Evolutionary conservation across 305 asterid genomes (phyloP), one percentile per base, ranked within the genome.

Genomic region (Fraxinus angustifolia): DNA sequence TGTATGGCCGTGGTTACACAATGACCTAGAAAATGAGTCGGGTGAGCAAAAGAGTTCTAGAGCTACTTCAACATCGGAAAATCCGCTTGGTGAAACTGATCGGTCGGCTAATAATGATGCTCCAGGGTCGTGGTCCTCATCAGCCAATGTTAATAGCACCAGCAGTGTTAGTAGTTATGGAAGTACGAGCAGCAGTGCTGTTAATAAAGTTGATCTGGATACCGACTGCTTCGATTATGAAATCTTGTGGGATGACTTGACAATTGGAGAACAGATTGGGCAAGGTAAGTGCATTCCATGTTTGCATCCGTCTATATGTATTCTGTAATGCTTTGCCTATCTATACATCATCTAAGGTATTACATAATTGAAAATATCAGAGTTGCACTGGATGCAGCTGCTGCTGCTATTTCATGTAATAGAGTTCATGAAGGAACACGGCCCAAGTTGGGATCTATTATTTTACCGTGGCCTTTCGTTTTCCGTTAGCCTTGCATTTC

Each of bases 151-250:
- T 60, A 94, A 94, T 87, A 95, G 97, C 88, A 79, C 94, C 36
- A 92, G 98, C 87, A 91, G 97, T 86, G 93, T 91, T 7, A 91
- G 97, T 85, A 95, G 97, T 85, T 86, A 90, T 14, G 94, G 95
- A 70, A 95, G 99, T 80, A 90, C 94, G 14, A 87, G 89, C 81
- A 92, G 95, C 82, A 82, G 91, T 87, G 91, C 89, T 83, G 82
- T 85, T 83, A 89, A 86, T 83, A 89, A 86, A 84, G 87, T 87
- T 75, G 92, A 89, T 53, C 28, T 83, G 40, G 91, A 87, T 70
- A 71, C 85, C 30, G 92, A 89, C 62, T 83, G 87, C 86, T 84
- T 89, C 85, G 91, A 89, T 84, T 89, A 84, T 70, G 92, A 89
- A 82, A 88, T 89, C 71, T 83, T 85, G 87, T 89, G 92, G 92